Base-by-base conservation (phyloP, 768 basidiomycete species). In the Dioszegia crocea region DNA sequence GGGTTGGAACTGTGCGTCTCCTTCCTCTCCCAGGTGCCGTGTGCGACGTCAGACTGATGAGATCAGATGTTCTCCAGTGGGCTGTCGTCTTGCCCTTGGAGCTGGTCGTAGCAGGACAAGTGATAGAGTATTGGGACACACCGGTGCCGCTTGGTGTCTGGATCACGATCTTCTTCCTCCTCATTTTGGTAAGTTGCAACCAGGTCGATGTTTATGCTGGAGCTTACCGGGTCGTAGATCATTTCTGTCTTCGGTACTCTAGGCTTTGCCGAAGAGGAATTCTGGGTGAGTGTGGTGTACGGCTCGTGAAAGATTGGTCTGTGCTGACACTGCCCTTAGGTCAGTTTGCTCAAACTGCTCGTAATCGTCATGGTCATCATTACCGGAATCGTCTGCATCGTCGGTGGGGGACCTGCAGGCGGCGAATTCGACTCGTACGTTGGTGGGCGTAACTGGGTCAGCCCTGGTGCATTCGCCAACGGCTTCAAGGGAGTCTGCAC, bases 321-420 rank as follows among this genome's bases (percentile, higher is more conserved):
- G 17, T 58, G 64, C 55, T 50, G 64, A n/a, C n/a, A n/a, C n/a
- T n/a, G n/a, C n/a, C n/a, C n/a, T n/a, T n/a, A n/a, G n/a, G n/a
- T 33, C 14, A 33, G 33, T 14, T 33, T 33, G 33, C 14, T 33
- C 8, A 33, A 33, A 14, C 33, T 33, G 33, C 33, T 33, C 33
- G 33, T 33, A 14, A 33, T 33, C 14, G 33, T 33, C 29, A 39
- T 68, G 4, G 63, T 63, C 53, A 68, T 68, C 54, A 55, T 68
- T 55, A 63, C 63, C 21, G 82, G 80, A 31, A 82, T 91, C 71
- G 80, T 93, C 31, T 79, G 96, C 62, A 89, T 91, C 73, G 84
- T 90, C 39, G 93, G 93, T 62, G 91, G 90, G 58, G 92, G 89
- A 2, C 91, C 91, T 5, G 77, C 41, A n/a, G 29, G 19, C 29